These are phyloP conservation scores for Lentinus tigrinus DNA, from an alignment of 768 basidiomycete genomes.

Conservation along the genomic window DNA sequence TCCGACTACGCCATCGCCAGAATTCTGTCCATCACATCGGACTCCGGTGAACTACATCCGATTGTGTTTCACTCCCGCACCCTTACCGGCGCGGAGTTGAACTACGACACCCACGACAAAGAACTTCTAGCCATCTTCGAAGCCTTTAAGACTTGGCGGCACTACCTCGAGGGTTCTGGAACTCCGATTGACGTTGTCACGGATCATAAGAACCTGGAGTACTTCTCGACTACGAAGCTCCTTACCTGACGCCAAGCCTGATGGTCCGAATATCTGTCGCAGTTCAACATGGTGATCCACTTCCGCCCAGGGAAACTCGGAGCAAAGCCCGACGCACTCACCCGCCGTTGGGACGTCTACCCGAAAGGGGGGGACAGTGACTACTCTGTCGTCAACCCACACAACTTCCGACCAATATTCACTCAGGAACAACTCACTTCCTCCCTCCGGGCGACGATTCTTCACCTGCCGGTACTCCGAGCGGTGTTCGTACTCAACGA, in stretches of 20 bases:
- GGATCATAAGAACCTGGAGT: constrained; percentile 37
- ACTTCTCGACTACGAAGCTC: constrained; percentile 39
- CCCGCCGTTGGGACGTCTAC: no score
- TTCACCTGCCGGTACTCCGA: no score
- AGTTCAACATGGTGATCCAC: constrained; percentile 33
- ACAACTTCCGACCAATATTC: no score
- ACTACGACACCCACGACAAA: constrained; percentile 46
- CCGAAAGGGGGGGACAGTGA: no score
- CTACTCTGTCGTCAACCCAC: no score
- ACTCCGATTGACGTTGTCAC: constrained; percentile 25
- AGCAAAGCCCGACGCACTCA: no score
- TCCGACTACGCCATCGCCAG: constrained; percentile 21
- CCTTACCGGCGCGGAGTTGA: constrained; percentile 34
- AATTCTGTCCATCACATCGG: constrained; percentile 13
- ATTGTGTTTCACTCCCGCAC: constrained; percentile 38
- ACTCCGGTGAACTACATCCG: constrained; percentile 30
- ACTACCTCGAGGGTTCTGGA: constrained; percentile 26
- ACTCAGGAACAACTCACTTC: no score
- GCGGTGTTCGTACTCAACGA: no score
- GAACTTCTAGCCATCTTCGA: constrained; percentile 50
- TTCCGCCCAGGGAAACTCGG: constrained; percentile 32
- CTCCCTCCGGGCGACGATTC: no score
- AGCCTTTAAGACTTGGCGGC: constrained; percentile 34
- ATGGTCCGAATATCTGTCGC: constrained; percentile 42
- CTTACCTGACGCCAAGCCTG: constrained; percentile 42